Evolutionary conservation across 768 basidiomycete genomes (phyloP), one percentile per base, ranked within the genome.

Genomic region (Russula olivacea): DNA sequence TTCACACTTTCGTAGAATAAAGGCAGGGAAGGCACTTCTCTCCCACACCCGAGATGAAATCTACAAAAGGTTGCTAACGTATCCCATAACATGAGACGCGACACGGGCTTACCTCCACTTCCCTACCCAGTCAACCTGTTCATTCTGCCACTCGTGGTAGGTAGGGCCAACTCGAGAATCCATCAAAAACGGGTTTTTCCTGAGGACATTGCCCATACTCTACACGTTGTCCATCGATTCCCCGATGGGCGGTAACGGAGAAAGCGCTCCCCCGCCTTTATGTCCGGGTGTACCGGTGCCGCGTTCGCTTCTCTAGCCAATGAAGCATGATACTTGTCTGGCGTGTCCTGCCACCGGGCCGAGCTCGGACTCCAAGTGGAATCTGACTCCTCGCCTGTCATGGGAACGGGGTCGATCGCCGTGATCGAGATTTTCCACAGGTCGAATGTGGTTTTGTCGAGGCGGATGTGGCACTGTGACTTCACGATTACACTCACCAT

Each of bases 1-100:
- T 80, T 79, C 30, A 91, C 89, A 4, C 83, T 83, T 45, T 76
- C 69, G 68, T 91, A 88, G 69, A 91, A 85, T 11, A 78, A 78
- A 0, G 87, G 85, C 49, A 75, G 77, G 3, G 71, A 66, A 4
- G 69, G 69, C 55, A 89, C 80, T 15, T 71, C 61, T n/a, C 88
- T 78, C 0, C 86, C 86, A 59, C 73, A 76, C 21, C 87, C 87
- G 3, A 85, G 61, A 68, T 89, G 80, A 57, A 78, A 72, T 41
- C 82, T 85, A 61, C 21, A 45, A n/a, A 50, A 41, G 3, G 60
- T 60, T 36, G 41, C 19, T 14, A 45, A 47, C n/a, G 25, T 23
- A 48, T 6, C 4, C 15, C 1, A 38, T 14, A 57, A 50, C 40
- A 23, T 25, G 41, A 14, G 1, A 41, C 23, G 9, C 52, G n/a